phyloP scores from a whole-genome alignment of 75 land plant species.

The Selaginella tamariscina region DNA sequence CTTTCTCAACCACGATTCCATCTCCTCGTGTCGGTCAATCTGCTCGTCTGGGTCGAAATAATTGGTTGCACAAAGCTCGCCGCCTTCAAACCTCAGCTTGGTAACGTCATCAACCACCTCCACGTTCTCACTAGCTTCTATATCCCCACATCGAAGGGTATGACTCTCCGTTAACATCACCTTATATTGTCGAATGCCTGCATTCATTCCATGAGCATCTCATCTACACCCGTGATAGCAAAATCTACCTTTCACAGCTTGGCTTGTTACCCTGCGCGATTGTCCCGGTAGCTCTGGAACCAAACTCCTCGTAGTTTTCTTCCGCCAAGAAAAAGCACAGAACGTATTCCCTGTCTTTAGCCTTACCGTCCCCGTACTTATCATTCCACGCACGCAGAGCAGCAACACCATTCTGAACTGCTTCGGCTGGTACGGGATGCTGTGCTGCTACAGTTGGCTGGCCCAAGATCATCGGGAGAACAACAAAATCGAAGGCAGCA shows the following conservation, averaged over 20 bases:
- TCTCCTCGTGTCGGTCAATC: not conserved
- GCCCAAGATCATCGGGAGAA: not conserved
- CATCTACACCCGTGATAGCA: not conserved
- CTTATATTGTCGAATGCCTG: not conserved
- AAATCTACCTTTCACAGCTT: not conserved
- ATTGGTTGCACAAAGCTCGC: not conserved
- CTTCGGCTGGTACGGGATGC: not conserved
- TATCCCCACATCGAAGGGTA: not conserved
- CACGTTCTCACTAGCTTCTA: not conserved
- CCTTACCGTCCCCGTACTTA: not conserved
- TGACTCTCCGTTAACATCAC: not conserved
- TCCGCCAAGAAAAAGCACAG: not conserved
- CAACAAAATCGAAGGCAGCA: not conserved
- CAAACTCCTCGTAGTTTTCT: not conserved
- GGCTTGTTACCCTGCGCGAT: not conserved
- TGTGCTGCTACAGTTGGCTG: not conserved
- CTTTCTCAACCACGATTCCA: too few relatives aligned
- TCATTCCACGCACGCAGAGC: not conserved
- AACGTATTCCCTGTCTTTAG: not conserved
- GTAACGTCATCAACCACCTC: not conserved
- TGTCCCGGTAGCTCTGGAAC: conserved; percentile 1
- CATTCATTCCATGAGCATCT: not conserved
- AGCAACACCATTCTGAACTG: not conserved
- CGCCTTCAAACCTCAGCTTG: not conserved
- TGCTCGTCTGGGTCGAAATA: not conserved